Conservation (phyloP, 2,329 filamentous ascomycete species). For the Colletotrichum kahawae region DNA sequence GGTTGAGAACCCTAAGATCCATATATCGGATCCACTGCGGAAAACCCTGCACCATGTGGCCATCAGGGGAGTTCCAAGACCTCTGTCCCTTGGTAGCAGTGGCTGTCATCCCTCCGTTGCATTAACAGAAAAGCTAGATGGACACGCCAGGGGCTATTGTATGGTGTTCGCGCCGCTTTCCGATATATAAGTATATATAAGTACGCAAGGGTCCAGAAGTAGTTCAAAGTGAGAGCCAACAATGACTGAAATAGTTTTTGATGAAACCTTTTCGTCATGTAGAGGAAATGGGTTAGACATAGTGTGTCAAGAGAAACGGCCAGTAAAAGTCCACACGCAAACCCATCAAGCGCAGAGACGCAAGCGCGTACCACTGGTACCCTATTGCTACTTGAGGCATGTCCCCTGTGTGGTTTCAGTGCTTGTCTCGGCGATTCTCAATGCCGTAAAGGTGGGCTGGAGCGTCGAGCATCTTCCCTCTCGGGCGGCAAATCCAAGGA, state of each 20-base stretch:
- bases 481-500: background rate
- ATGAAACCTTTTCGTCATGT: background rate
- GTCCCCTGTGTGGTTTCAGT: background rate
- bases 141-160: background rate
- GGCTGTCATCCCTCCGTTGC: background rate
- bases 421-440: background rate
- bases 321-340: background rate
- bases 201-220: background rate
- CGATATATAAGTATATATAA: background rate
- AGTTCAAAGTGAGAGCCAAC: accelerated
- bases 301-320: background rate
- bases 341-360: background rate
- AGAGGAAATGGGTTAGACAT: accelerated
- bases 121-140: background rate
- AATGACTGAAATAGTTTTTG: background rate
- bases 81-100: background rate
- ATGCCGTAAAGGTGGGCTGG: background rate
- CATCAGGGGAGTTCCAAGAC: accelerated
- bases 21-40: background rate
- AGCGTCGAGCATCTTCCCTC: background rate
- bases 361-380: background rate
- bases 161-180: background rate
- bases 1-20: accelerated
- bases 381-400: too few species aligned
- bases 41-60: background rate